These are phyloP conservation scores for Alternaria ethzedia DNA, from an alignment of 2,329 filamentous ascomycete genomes.

Conservation along the genomic window DNA sequence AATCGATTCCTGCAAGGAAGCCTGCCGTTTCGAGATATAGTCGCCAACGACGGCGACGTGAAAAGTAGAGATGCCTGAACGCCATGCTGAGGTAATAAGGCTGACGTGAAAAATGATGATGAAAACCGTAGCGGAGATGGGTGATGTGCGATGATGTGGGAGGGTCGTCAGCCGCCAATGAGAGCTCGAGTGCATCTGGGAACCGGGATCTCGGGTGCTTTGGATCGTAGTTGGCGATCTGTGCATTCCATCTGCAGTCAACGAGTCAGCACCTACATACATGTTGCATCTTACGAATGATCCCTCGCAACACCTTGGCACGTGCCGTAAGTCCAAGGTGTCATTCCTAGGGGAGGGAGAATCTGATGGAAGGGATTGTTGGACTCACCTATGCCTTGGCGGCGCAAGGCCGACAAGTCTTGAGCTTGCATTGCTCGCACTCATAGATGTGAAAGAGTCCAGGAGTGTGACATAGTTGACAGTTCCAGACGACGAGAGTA, in stretches of 20 bases:
- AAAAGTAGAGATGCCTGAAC: constrained; percentile 36
- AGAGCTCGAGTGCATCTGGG: constrained; percentile 14
- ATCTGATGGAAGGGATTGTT: not conserved
- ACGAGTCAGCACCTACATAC: constrained; percentile 32
- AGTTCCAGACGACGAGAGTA: constrained; percentile 59
- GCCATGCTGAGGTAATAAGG: constrained; percentile 46
- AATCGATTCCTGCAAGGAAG: constrained; percentile 22
- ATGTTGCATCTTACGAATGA: constrained; percentile 20
- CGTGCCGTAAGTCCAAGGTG: constrained; percentile 3
- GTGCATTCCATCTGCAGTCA: constrained; percentile 28
- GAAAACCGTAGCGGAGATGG: constrained; percentile 11
- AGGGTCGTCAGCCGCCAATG: constrained; percentile 17
- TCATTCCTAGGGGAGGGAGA: not conserved
- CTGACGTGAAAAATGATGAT: constrained; percentile 24
- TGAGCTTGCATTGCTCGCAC: constrained; percentile 58
- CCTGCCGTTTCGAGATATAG: constrained; percentile 29
- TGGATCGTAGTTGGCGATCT: constrained; percentile 36
- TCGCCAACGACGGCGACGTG: constrained; percentile 28
- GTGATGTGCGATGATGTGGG: constrained; percentile 3
- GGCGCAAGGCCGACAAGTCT: constrained; percentile 57
- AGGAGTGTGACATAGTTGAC: constrained; percentile 59
- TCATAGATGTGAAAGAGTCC: constrained; percentile 60
- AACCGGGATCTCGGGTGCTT: constrained; percentile 19
- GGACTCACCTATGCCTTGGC: constrained; percentile 50
- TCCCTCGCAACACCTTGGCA: constrained; percentile 16